Conservation (phyloP, 2,329 filamentous ascomycete species). For the Xylaria hypoxylon region DNA sequence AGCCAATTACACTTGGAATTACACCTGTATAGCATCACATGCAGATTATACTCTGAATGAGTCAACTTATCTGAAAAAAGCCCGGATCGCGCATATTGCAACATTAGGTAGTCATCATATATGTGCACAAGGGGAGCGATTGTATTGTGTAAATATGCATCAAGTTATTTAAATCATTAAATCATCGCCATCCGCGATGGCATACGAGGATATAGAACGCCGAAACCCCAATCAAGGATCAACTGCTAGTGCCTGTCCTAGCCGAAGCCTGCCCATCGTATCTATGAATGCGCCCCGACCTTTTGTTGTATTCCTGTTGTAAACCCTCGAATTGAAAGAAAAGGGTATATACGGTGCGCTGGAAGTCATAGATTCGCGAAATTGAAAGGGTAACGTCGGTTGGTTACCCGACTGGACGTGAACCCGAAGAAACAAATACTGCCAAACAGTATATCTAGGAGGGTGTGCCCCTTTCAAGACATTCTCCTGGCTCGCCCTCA, state of each 20-base stretch:
- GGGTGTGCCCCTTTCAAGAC: slow-evolving; percentile 64
- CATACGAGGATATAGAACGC: slow-evolving; percentile 27
- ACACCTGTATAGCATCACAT: slow-evolving; percentile 25
- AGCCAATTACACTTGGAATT: neutral
- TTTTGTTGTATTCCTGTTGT: slow-evolving; percentile 31
- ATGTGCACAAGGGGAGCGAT: neutral
- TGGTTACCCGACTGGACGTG: slow-evolving; percentile 1
- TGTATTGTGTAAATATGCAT: neutral
- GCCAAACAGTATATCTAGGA: slow-evolving; percentile 51
- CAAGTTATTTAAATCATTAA: slow-evolving; percentile 11
- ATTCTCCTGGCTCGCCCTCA: slow-evolving; percentile 60
- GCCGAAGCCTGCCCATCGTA: slow-evolving; percentile 18
- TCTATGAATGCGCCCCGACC: slow-evolving; percentile 31
- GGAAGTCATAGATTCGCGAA: slow-evolving; percentile 21
- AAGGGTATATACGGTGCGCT: slow-evolving; percentile 37
- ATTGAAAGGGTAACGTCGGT: slow-evolving; percentile 4
- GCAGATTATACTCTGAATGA: slow-evolving; percentile 10
- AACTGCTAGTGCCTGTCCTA: slow-evolving; percentile 16
- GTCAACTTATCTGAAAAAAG: slow-evolving; percentile 7
- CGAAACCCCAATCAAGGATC: slow-evolving; percentile 20
- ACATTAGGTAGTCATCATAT: neutral
- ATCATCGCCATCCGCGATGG: slow-evolving; percentile 12
- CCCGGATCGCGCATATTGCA: neutral
- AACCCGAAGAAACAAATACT: slow-evolving; percentile 21
- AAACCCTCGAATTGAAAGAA: slow-evolving; percentile 23